Conservation (phyloP, 108 stramenopile species). For the Pelagomonas calceolata region DNA sequence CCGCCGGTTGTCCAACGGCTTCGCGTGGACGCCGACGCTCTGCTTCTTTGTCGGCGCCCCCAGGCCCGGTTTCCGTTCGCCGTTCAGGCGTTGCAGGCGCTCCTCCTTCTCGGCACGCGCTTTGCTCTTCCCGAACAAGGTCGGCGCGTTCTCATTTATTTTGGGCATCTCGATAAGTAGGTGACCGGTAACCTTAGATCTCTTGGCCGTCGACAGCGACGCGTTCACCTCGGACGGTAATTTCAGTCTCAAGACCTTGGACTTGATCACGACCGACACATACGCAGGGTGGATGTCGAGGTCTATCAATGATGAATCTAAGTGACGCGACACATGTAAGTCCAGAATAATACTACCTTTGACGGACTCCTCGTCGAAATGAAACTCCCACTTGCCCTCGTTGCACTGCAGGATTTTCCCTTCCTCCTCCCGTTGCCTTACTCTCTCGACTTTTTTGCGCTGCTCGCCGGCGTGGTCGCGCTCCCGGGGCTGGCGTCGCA, state of each 20-base stretch:
- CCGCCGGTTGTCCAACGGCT: no score
- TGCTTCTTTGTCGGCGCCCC: no score
- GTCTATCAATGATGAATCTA: slow-evolving; percentile 66
- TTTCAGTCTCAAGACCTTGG: slow-evolving; percentile 52
- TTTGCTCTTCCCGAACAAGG: slow-evolving; percentile 3
- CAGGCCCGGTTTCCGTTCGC: no score
- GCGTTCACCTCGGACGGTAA: slow-evolving; percentile 58
- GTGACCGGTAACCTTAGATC: slow-evolving; percentile 60
- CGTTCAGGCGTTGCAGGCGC: no score
- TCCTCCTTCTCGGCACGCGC: slow-evolving; percentile 12
- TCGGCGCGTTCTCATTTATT: slow-evolving; percentile 19
- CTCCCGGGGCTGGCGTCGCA: slow-evolving; percentile 18
- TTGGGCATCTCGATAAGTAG: slow-evolving; percentile 70
- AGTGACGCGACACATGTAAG: slow-evolving; percentile 46
- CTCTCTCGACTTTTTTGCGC: background rate
- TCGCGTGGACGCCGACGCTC: no score
- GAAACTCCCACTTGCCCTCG: slow-evolving; percentile 62
- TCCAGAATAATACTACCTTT: slow-evolving; percentile 36
- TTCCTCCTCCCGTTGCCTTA: slow-evolving; percentile 16
- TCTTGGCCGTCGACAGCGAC: slow-evolving; percentile 33
- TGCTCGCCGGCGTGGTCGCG: slow-evolving; percentile 38
- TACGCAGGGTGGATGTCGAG: slow-evolving; percentile 71
- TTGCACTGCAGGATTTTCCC: slow-evolving; percentile 40
- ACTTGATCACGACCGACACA: slow-evolving; percentile 63
- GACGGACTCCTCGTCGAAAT: slow-evolving; percentile 44